These are phyloP conservation scores for Pyronema domesticum DNA, from an alignment of 495 filamentous ascomycete genomes.

Conservation along the genomic window DNA sequence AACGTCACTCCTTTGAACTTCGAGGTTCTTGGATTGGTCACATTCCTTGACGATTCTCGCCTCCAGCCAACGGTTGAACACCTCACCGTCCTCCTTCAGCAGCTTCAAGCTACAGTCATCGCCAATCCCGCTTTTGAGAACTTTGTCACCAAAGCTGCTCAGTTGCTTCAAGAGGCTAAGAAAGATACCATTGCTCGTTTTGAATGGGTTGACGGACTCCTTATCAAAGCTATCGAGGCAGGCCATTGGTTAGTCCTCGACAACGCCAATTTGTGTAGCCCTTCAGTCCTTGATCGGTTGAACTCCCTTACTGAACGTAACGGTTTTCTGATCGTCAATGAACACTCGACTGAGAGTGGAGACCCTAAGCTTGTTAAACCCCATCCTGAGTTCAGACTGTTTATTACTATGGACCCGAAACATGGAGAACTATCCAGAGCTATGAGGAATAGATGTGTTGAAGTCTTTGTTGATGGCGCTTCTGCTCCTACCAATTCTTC, in stretches of 20 bases:
- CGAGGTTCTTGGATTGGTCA: conserved; percentile 23
- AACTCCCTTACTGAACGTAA: conserved; percentile 89
- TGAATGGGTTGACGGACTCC: conserved; percentile 86
- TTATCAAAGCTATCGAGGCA: conserved; percentile 68
- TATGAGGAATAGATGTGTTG: conserved; percentile 88
- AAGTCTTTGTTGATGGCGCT: conserved; percentile 54
- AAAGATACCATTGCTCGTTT: conserved; percentile 50
- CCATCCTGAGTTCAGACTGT: conserved; percentile 77
- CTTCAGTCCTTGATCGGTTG: conserved; percentile 82
- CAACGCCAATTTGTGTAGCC: conserved; percentile 89
- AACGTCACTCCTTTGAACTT: conserved; percentile 10
- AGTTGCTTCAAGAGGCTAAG: conserved; percentile 3
- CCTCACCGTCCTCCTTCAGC: not conserved
- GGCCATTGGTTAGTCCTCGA: conserved; percentile 90
- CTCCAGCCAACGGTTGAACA: not conserved
- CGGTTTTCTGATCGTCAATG: conserved; percentile 74
- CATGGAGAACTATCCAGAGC: conserved; percentile 89
- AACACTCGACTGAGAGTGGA: conserved; percentile 68
- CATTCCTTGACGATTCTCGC: not conserved
- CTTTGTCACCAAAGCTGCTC: too few relatives aligned
- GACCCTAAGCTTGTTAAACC: conserved; percentile 62
- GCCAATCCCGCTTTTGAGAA: not conserved
- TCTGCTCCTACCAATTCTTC: too few relatives aligned
- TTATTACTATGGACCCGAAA: conserved; percentile 82
- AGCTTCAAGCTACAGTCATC: not conserved